Evolutionary conservation across 306 rosid species (phyloP).

Genomic region (Echinosophora koreensis): DNA sequence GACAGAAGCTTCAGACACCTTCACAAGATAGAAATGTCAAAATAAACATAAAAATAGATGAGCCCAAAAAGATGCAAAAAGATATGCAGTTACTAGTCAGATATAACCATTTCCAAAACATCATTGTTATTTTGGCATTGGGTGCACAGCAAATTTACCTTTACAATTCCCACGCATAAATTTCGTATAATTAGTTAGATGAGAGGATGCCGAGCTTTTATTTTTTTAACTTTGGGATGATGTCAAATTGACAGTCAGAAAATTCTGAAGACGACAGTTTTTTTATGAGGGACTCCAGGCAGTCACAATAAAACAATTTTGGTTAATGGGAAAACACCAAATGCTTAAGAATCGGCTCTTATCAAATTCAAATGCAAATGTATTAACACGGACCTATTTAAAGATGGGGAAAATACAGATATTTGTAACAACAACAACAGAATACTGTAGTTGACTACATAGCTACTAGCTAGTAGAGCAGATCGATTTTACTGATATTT

Average conservation of each 20-base stretch:
- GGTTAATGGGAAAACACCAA: neutral
- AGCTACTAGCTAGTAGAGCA: conserved; percentile 31
- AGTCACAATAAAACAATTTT: conserved; percentile 10
- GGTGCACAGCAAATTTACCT: neutral
- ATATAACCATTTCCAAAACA: neutral
- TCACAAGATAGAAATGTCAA: conserved; percentile 34
- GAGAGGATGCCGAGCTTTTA: neutral
- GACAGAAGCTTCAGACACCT: conserved; percentile 99
- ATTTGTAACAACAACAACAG: too few relatives aligned
- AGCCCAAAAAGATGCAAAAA: conserved; percentile 33
- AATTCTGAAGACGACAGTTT: neutral
- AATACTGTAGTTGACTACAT: conserved; percentile 2
- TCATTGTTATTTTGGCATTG: neutral
- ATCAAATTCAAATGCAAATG: conserved; percentile 35
- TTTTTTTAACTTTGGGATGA: neutral
- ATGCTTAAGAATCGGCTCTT: neutral
- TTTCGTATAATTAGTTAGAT: neutral
- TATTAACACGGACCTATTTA: conserved; percentile 10
- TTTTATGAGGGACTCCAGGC: conserved; percentile 26
- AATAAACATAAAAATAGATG: neutral
- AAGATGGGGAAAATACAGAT: conserved; percentile 19
- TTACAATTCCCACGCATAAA: neutral
- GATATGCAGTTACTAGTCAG: neutral
- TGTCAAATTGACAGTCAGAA: neutral
- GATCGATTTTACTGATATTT: conserved; percentile 19